Conservation (phyloP, 768 basidiomycete genomes). For the Amyloporia xantha region DNA sequence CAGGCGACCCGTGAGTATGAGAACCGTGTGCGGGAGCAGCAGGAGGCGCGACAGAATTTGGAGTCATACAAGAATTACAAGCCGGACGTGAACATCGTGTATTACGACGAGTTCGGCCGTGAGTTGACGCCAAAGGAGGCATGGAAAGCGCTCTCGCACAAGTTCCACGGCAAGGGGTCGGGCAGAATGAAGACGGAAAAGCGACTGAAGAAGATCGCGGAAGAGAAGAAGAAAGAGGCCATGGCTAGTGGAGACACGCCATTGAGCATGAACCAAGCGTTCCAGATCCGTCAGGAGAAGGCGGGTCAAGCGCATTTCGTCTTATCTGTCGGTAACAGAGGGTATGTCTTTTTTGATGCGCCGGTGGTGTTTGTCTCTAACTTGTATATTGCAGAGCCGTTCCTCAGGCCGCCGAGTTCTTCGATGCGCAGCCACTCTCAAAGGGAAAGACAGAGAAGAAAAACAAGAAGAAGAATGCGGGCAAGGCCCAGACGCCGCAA, state of each 20-base stretch:
- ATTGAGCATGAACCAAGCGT: slow-evolving; percentile 89
- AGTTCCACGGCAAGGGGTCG: slow-evolving; percentile 97
- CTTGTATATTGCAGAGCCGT: slow-evolving; percentile 55
- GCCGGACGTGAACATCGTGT: slow-evolving; percentile 93
- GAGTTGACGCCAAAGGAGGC: slow-evolving; percentile 89
- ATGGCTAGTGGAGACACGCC: slow-evolving; percentile 97
- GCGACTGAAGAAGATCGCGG: slow-evolving; percentile 92
- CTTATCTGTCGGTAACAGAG: slow-evolving; percentile 87
- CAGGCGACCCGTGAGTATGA: slow-evolving; percentile 94
- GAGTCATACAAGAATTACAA: slow-evolving; percentile 92
- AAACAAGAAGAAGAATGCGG: slow-evolving; percentile 70
- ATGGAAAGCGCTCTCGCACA: slow-evolving; percentile 96
- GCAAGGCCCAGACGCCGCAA: slow-evolving; percentile 42
- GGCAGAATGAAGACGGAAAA: slow-evolving; percentile 98
- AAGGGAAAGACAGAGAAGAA: slow-evolving; percentile 81
- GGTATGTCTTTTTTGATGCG: slow-evolving; percentile 49
- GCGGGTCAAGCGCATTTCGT: slow-evolving; percentile 96
- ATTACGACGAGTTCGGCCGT: slow-evolving; percentile 94
- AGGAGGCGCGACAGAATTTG: slow-evolving; percentile 75
- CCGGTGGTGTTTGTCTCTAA: neutral
- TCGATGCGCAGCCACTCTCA: slow-evolving; percentile 72
- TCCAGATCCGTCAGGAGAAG: slow-evolving; percentile 89
- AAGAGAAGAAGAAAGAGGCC: slow-evolving; percentile 89
- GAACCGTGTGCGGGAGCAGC: slow-evolving; percentile 85
- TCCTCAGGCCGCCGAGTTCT: slow-evolving; percentile 75